phyloP scores from a whole-genome alignment of 768 basidiomycete species.

The Rhizopogon roseolus region DNA sequence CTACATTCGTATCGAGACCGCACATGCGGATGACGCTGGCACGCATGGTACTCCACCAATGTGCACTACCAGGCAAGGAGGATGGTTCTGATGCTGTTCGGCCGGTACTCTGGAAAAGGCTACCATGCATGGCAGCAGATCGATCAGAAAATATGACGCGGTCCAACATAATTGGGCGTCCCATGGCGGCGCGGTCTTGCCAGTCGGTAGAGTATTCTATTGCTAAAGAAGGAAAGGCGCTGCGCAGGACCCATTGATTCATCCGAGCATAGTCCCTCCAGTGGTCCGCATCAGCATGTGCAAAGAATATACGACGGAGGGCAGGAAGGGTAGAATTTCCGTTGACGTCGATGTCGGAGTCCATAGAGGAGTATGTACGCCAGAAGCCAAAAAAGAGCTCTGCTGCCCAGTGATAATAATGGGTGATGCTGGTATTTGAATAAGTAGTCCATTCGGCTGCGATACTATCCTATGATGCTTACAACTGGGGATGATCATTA shows the following conservation, averaged over 20 bases:
- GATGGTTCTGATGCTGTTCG: conserved; percentile 76
- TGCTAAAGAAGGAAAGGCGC: conserved; percentile 73
- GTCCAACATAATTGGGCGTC: conserved; percentile 71
- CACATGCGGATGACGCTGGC: conserved; percentile 70
- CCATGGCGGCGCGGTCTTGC: conserved; percentile 70
- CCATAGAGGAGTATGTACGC: conserved; percentile 84
- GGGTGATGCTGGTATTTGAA: conserved; percentile 56
- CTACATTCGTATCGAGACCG: conserved; percentile 44
- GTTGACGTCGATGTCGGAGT: conserved; percentile 56
- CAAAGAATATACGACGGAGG: conserved; percentile 71
- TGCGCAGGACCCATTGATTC: conserved; percentile 84
- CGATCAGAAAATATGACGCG: conserved; percentile 88
- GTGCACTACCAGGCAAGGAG: conserved; percentile 61
- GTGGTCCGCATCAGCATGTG: conserved; percentile 64
- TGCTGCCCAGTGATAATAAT: conserved; percentile 93
- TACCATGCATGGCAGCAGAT: conserved; percentile 73
- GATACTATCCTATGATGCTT: conserved; percentile 18
- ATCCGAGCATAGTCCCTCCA: conserved; percentile 92
- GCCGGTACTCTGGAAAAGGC: conserved; percentile 62
- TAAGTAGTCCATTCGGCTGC: not conserved
- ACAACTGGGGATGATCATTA: conserved; percentile 88
- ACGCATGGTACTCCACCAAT: conserved; percentile 85
- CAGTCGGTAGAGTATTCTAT: conserved; percentile 85
- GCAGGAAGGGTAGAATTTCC: conserved; percentile 73
- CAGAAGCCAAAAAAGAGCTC: conserved; percentile 92